phyloP scores from a whole-genome alignment of 2,329 filamentous ascomycete species.

The Pestalotiopsis sp. region DNA sequence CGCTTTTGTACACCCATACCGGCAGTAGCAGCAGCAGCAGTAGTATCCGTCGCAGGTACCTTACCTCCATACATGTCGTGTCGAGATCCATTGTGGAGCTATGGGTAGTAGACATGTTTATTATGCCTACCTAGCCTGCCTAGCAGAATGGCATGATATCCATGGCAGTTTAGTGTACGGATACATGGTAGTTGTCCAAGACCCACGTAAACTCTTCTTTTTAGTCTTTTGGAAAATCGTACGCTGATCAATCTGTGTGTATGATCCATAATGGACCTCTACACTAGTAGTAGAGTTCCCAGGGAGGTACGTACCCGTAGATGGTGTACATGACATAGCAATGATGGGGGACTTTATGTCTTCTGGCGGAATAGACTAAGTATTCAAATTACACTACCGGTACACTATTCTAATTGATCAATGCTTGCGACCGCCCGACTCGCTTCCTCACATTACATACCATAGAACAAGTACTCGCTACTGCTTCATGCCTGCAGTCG shows the following conservation, averaged over 20 bases:
- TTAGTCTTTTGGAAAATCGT: background rate
- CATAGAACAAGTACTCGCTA: background rate
- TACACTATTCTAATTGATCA: conserved; percentile 8
- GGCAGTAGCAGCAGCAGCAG: background rate
- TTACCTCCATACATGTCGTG: background rate
- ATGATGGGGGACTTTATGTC: background rate
- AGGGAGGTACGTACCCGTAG: background rate
- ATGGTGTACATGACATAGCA: background rate
- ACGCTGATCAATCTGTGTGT: background rate
- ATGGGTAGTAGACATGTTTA: background rate
- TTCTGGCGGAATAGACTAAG: background rate
- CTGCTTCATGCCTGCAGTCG: background rate
- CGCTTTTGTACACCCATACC: background rate
- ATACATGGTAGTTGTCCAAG: background rate
- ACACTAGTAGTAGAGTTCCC: background rate
- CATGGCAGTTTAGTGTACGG: background rate
- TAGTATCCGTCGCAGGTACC: background rate
- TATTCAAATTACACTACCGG: conserved; percentile 1
- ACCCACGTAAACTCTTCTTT: background rate
- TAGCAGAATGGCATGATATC: background rate
- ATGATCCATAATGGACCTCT: background rate
- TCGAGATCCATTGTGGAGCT: background rate
- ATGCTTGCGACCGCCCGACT: conserved; percentile 2
- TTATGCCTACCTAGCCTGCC: background rate
- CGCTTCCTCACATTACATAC: background rate